Evolutionary conservation across 768 basidiomycete species (phyloP), one percentile per base, ranked within the genome.

Genomic region (Tephrocybe sp.): DNA sequence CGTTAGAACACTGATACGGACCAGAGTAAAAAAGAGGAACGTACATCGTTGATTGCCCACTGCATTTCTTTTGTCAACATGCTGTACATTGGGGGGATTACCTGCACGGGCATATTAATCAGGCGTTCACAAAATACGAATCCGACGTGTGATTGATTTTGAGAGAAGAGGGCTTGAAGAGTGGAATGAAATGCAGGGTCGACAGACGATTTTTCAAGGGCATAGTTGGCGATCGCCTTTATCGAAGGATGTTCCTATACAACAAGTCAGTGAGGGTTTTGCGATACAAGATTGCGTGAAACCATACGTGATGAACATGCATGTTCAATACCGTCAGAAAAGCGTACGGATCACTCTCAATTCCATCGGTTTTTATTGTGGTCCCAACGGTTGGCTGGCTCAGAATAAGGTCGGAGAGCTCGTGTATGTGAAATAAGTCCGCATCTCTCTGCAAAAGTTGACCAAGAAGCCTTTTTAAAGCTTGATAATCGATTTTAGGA

Each of bases 31-130:
- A 21, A 10, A 15, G 36, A 15, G 48, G 45, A 1, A 71, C 80
- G 45, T 49, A 87, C 90, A 42, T 86, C 82, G 42, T 77, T 73
- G 30, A 79, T 66, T 3, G 88, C 89, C 71, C 76, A 82, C 30
- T 82, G 72, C n/a, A 97, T 71, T 64, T 99, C 95, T 40, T 89
- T 83, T 0, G 74, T 69, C 19, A 98, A 75, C 88, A 97, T 93
- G 37, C 76, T 76, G 66, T 94, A 97, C 84, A 97, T 87, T 1
- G 92, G 94, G 4, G 93, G 88, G 8, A 94, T 77, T 29, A 94
- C 82, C 58, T 97, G 91, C 12, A 93, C 86, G 0, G 95, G 95
- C 85, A 99, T 94, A 64, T 98, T 99, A 56, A 97, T 77, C 43
- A 98, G 73, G 0, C 95, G 77, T 64, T 97, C 92, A 55, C 86